Percentiles rank a stretch among this genome's conserved stretches.
Evolutionary conservation across 106 monocot species (phyloP).

Genomic region (Vanilla planifolia): DNA sequence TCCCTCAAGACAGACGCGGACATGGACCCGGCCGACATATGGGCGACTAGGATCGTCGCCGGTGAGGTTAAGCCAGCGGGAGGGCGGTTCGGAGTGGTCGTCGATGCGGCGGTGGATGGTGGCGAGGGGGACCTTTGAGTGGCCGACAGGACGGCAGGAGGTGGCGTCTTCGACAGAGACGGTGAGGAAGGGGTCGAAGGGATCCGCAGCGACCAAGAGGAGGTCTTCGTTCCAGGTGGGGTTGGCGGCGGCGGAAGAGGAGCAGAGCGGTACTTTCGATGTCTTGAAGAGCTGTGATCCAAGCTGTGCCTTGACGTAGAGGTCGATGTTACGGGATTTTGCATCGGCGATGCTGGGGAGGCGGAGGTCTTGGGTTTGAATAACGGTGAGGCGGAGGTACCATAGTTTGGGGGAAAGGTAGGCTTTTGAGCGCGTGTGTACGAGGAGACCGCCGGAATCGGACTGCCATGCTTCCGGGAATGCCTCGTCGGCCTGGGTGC

Average conservation of each 20-base stretch:
- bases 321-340: slow-evolving; percentile 32
- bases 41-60: slow-evolving; percentile 45
- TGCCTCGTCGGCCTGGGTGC: slow-evolving; percentile 81
- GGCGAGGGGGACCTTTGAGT: slow-evolving; percentile 53
- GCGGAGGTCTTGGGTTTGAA: slow-evolving; percentile 85
- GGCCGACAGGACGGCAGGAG: slow-evolving; percentile 34
- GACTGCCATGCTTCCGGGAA: slow-evolving; percentile 97
- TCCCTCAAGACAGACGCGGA: slow-evolving; percentile 72
- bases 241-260: slow-evolving; percentile 38
- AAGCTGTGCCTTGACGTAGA: slow-evolving; percentile 67
- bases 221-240: slow-evolving; percentile 87
- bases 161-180: slow-evolving; percentile 63
- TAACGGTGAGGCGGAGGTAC: slow-evolving; percentile 72
- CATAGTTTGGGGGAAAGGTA: slow-evolving; percentile 91
- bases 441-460: slow-evolving; percentile 68
- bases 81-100: slow-evolving; percentile 62
- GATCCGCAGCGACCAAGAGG: slow-evolving; percentile 82
- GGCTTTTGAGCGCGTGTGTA: slow-evolving; percentile 76
- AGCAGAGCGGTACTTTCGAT: slow-evolving; percentile 21
- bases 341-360: slow-evolving; percentile 21
- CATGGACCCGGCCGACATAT: slow-evolving; percentile 71
- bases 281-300: slow-evolving; percentile 77
- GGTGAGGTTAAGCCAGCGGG: slow-evolving; percentile 77
- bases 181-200: slow-evolving; percentile 71
- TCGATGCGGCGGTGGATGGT: slow-evolving; percentile 67